Percentiles rank a stretch among this genome's conserved stretches.
Conservation (phyloP, 768 basidiomycete genomes). For the Rhizopogon rudus region DNA sequence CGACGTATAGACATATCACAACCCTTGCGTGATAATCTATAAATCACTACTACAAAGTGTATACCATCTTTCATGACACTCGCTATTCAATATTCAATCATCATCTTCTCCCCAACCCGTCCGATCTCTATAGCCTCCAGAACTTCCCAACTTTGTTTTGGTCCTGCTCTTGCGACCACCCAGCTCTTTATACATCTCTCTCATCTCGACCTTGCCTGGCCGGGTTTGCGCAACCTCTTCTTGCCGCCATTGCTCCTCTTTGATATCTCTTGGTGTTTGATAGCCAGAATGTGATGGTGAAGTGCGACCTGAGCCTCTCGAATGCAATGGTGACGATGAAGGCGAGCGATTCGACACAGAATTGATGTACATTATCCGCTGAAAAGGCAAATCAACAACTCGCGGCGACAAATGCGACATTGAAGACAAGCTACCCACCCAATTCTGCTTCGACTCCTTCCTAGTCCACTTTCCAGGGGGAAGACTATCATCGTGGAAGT, state of each 20-base stretch:
- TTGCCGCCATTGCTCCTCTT: conserved; percentile 69
- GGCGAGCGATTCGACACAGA: conserved; percentile 34
- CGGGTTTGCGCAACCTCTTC: conserved; percentile 41
- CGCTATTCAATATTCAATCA: conserved; percentile 15
- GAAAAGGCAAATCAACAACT: conserved; percentile 1
- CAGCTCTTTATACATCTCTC: conserved; percentile 87
- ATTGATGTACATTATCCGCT: conserved; percentile 51
- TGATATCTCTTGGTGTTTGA: conserved; percentile 73
- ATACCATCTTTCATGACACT: background rate
- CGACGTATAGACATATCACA: background rate
- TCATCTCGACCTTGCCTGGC: conserved; percentile 81
- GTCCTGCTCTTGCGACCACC: conserved; percentile 75
- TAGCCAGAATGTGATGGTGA: conserved; percentile 55
- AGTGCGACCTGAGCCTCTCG: conserved; percentile 42
- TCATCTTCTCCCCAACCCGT: conserved; percentile 63
- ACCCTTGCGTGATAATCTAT: background rate
- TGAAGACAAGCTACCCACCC: conserved; percentile 45
- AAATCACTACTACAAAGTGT: background rate
- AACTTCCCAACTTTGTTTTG: conserved; percentile 71
- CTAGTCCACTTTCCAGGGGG: conserved; percentile 89
- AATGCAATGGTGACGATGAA: conserved; percentile 32
- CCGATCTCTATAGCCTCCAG: conserved; percentile 62
- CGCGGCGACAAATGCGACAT: conserved; percentile 1
- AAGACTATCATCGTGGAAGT: conserved; percentile 75
- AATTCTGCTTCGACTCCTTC: conserved; percentile 90